These are phyloP conservation scores for Hortiboletus campestris DNA, from an alignment of 768 basidiomycete genomes.

Conservation along the genomic window DNA sequence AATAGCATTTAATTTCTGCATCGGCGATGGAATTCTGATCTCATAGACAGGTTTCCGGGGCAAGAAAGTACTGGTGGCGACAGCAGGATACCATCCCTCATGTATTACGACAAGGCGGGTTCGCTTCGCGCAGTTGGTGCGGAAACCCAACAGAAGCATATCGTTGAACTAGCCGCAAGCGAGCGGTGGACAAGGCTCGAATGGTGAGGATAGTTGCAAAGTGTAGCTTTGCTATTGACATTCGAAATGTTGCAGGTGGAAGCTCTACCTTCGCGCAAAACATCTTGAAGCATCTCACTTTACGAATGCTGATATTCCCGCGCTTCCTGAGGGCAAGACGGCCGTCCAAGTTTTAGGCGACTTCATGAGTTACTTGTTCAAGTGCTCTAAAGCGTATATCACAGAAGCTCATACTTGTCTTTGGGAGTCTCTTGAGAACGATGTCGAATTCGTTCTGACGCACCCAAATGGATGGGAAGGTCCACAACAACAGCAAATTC, in stretches of 20 bases:
- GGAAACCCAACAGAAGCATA: conserved; percentile 36
- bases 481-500: conserved; percentile 52
- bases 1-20: neutral
- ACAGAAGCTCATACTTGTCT: conserved; percentile 39
- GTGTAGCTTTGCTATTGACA: neutral
- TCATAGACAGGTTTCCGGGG: conserved; percentile 29
- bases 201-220: conserved; percentile 27
- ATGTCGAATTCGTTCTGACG: conserved; percentile 50
- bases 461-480: conserved; percentile 69
- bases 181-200: conserved; percentile 43
- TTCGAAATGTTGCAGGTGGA: conserved; percentile 21
- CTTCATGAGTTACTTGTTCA: conserved; percentile 42
- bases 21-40: neutral
- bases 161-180: conserved; percentile 33
- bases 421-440: conserved; percentile 42
- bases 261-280: conserved; percentile 36
- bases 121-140: conserved; percentile 40
- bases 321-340: conserved; percentile 13
- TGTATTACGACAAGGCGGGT: conserved; percentile 42
- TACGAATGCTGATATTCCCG: conserved; percentile 16
- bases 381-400: conserved; percentile 44
- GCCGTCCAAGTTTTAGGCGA: conserved; percentile 33
- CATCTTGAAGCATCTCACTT: conserved; percentile 24
- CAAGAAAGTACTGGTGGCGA: conserved; percentile 37
- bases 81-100: conserved; percentile 42